Conservation (phyloP, 2,329 filamentous ascomycete species). For the Hypomyces rosellus region DNA sequence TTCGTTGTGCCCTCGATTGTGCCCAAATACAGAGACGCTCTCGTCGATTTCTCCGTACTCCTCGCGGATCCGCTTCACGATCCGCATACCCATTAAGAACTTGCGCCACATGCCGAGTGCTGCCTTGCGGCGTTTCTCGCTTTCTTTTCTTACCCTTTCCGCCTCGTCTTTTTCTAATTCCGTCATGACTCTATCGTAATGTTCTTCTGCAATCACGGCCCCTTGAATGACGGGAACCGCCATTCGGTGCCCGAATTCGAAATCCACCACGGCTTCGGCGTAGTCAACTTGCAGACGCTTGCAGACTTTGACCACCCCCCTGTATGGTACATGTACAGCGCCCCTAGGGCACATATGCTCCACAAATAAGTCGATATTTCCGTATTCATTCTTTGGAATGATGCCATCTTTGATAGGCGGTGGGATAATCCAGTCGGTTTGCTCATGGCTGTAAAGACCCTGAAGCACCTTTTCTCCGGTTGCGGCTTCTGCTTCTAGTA, state of each 20-base stretch:
- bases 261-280: conserved; percentile 90
- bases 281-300: conserved; percentile 80
- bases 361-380: conserved; percentile 94
- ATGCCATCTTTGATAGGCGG: conserved; percentile 74
- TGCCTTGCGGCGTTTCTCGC: conserved; percentile 71
- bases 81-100: conserved; percentile 77
- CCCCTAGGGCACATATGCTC: conserved; percentile 85
- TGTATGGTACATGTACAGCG: conserved; percentile 75
- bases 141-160: conserved; percentile 70
- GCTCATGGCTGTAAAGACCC: conserved; percentile 73
- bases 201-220: conserved; percentile 78
- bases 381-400: conserved; percentile 91
- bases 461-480: conserved; percentile 81
- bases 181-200: conserved; percentile 67
- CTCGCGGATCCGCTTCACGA: conserved; percentile 66
- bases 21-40: conserved; percentile 48
- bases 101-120: conserved; percentile 77
- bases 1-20: conserved; percentile 27
- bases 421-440: conserved; percentile 95
- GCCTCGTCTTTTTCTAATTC: conserved; percentile 73
- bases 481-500: conserved; percentile 74
- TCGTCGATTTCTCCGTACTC: conserved; percentile 65
- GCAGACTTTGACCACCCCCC: conserved; percentile 72
- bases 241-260: conserved; percentile 92
- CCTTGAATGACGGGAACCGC: conserved; percentile 89